Evolutionary conservation across 2,329 filamentous ascomycete species (phyloP), one percentile per base, ranked within the genome.

Genomic region (Thielaviopsis punctulata): DNA sequence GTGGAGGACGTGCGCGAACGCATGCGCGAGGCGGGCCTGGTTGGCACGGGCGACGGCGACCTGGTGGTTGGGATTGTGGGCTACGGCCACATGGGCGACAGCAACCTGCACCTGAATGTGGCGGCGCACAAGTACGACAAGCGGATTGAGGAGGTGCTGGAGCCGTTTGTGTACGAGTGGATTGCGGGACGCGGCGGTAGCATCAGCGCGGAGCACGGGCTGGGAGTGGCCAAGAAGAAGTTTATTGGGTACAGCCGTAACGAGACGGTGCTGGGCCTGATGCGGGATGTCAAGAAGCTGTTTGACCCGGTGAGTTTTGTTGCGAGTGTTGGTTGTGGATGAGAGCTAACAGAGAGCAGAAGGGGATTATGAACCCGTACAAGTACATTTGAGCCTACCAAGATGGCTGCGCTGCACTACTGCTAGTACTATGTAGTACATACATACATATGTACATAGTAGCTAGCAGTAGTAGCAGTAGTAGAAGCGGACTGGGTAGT

Each of bases 161-260:
- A 98, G 70, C 92, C 93, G 0, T 98, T 84, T 69, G 86, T 98
- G 22, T 98, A 95, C 63, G 88, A 98, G 69, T 98, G 92, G 92
- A 90, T 96, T 58, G 74, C 82, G 60, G 79, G 86, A 70, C 77
- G 85, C 46, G 82, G 83, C 57, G 92, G 92, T 56, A 95, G 88
- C 66, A 95, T 98, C 67, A 95, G 88, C 62, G 92, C 92, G 48
- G 92, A 98, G 69, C 92, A 98, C 65, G 92, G 92, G 3, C 69
- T 98, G 41, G 92, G 92, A 15, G 69, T 98, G 57, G 87, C 89
- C 48, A 98, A 98, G 80, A 95, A 94, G 73, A 84, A 87, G 55
- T 98, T 82, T 63, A 87, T 98, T 65, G 83, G 86, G 25, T 96
- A 96, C 69, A 95, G 87, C 69, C 80, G 87, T 61, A 89, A 82